Evolutionary conservation across 148 eudicot genomes (phyloP), one percentile per base, ranked within the genome.

Genomic region (Spergularia bocconei): DNA sequence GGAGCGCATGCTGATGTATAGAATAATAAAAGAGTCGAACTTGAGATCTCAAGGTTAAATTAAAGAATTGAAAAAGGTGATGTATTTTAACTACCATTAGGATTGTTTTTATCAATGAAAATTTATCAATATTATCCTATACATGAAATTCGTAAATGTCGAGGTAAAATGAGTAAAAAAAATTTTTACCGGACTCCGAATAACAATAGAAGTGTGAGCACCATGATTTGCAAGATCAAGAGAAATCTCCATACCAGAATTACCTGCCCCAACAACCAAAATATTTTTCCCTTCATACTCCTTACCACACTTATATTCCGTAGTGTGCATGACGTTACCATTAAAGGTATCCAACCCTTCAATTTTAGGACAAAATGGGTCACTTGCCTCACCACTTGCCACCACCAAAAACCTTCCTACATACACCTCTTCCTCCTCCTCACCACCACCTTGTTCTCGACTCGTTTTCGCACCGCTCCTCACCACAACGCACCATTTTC

Each of bases 161-260:
- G 36, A 29, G 36, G 36, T 29, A 29, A 29, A 29, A 29, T 29
- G 20, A 9, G 12, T 36, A 0, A 52, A 67, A 9, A 25, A 15
- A 19, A 11, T 25, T 77, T 72, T 66, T 85, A 91, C 97, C 47
- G 93, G 88, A 69, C 90, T 88, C 55, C 98, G 81, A 51, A 87
- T 80, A 70, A 84, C 90, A 36, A 94, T 77, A 62, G 98, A 91
- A 16, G 95, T 77, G 11, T 67, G 57, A 14, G 88, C 95, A 59
- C 86, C 91, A 61, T 80, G 41, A 67, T 79, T 80, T 0, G 91
- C 79, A 16, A 94, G 83, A 85, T 94, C 98, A 57, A 85, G 69
- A 20, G 88, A 86, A 79, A 91, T 91, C 71, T 94, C 98, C 90
- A 87, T 89, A 0, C 96, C 98, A 11, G 98, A 94, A 79, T 94